Evolutionary conservation across 257 asterid species (phyloP), one percentile per base, ranked within the genome.

Genomic region (Solanum pinnatisectum): DNA sequence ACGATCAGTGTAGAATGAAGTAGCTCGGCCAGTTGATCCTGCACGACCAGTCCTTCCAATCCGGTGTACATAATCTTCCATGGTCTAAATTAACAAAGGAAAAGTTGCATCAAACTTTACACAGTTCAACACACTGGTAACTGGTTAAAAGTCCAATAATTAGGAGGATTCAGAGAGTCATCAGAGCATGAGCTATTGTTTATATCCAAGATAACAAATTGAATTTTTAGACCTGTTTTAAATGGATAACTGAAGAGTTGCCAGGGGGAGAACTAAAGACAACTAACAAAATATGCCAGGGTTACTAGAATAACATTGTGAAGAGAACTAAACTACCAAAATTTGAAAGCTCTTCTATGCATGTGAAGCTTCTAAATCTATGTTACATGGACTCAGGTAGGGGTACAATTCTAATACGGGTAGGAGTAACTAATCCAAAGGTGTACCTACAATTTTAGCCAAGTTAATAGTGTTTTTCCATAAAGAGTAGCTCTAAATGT

Each of bases 11-110:
- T 93, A 94, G 89, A 94, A 95, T 13, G 98, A 95, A 56, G 98
- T 94, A 81, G 98, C 98, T 91, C 90, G 94, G 88, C 98, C 98
- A 35, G 98, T 94, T 81, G 98, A 92, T 78, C 98, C 98, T 20
- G 98, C 98, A 87, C 98, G 98, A 78, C 99, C 99, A 20, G 99
- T 96, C 90, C 99, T 92, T 85, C 99, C 99, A 87, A 96, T 93
- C 59, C 99, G 95, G 91, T 95, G 99, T 40, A 96, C 98, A 86
- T 95, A 96, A 89, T 96, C 98, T 92, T 96, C 99, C 98, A 95
- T 95, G 76, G 98, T 91, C 98, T 94, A 87, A 67, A 88, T 88
- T 88, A 52, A 90, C 18, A 33, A 44, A n/a, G 87, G 87, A 46
- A 73, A 46, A 83, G 84, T 52, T 63, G 84, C 32, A 44, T 63